Base-by-base conservation (phyloP, 1,284 basidiomycete genomes). In the Papiliotrema fonsecae region DNA sequence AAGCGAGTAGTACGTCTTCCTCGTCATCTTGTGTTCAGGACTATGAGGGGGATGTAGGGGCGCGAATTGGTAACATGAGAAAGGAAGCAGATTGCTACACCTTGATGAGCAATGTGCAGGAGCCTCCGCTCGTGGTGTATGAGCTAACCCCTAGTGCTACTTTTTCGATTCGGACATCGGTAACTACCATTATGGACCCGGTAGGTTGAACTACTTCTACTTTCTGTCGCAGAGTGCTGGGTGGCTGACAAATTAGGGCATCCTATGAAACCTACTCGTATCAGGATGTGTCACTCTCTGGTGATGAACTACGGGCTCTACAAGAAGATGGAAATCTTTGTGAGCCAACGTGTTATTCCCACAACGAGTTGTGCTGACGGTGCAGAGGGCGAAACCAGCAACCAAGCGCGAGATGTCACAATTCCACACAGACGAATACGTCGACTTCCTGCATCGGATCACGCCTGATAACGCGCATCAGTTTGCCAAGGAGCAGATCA, bases 281-380 rank as follows among this genome's bases (percentile, higher is more conserved):
- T 98, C 77, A 86, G 94, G 60, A 98, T 99, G 96, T 97, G 93
- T 68, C 96, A 99, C 75, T 94, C 92, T 9, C 81, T 99, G 34
- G 94, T 98, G 49, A 98, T 98, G 96, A 98, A 98, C 77, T 98
- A 97, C 69, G 93, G 93, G 22, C 75, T 94, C 16, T 94, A 94
- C 77, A 92, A 92, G 76, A 89, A 90, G 74, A 94, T 94, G 90
- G 90, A 94, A 74, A 94, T 96, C 56, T 93, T 93, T 63, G 90
- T 93, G 67, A 61, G 89, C 79, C 21, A 24, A 6, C 32, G n/a
- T 21, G 13, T 14, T 22, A 2, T 22, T 28, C 18, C 19, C 9
- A 32, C 28, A 19, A n/a, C 25, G 6, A 18, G 21, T 21, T 26
- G 28, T n/a, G 32, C 27, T 35, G 34, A 10, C 6, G n/a, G 9